These are phyloP conservation scores for Xylaria digitata DNA, from an alignment of 2,329 filamentous ascomycete genomes.

Conservation along the genomic window DNA sequence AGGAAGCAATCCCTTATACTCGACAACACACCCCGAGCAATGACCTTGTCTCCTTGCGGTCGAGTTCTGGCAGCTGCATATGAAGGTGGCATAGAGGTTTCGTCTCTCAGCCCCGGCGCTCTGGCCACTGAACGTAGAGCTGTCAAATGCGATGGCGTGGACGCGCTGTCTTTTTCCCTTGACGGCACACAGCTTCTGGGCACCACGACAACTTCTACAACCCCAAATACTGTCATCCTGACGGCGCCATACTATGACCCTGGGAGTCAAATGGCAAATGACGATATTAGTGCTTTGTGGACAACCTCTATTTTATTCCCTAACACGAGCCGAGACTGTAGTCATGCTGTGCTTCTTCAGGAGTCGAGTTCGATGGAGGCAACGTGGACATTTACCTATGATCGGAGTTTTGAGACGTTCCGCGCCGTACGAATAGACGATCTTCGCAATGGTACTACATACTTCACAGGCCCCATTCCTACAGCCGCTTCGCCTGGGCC, in stretches of 20 bases:
- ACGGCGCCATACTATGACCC: slow-evolving; percentile 84
- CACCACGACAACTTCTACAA: slow-evolving; percentile 73
- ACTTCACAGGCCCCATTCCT: slow-evolving; percentile 78
- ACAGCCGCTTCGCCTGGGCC: slow-evolving; percentile 64
- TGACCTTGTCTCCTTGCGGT: slow-evolving; percentile 84
- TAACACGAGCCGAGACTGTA: slow-evolving; percentile 81
- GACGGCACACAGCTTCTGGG: slow-evolving; percentile 84
- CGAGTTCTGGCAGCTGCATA: slow-evolving; percentile 86
- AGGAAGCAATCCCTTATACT: slow-evolving; percentile 80
- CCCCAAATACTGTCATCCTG: slow-evolving; percentile 78
- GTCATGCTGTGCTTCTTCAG: slow-evolving; percentile 77
- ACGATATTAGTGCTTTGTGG: slow-evolving; percentile 80
- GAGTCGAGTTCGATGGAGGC: slow-evolving; percentile 72
- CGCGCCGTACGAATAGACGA: slow-evolving; percentile 81
- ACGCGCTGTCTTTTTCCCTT: slow-evolving; percentile 78
- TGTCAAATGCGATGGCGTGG: slow-evolving; percentile 82
- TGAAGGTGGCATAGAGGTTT: slow-evolving; percentile 88
- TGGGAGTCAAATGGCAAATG: slow-evolving; percentile 71
- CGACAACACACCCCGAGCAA: slow-evolving; percentile 80
- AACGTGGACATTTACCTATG: slow-evolving; percentile 82
- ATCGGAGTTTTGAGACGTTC: slow-evolving; percentile 80
- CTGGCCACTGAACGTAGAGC: slow-evolving; percentile 75
- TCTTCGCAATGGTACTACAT: slow-evolving; percentile 78
- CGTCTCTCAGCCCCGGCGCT: slow-evolving; percentile 74
- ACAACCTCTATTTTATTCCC: slow-evolving; percentile 88